These are phyloP conservation scores for Talaromyces sp. DNA, from an alignment of 2,329 filamentous ascomycete species.

Conservation along the genomic window DNA sequence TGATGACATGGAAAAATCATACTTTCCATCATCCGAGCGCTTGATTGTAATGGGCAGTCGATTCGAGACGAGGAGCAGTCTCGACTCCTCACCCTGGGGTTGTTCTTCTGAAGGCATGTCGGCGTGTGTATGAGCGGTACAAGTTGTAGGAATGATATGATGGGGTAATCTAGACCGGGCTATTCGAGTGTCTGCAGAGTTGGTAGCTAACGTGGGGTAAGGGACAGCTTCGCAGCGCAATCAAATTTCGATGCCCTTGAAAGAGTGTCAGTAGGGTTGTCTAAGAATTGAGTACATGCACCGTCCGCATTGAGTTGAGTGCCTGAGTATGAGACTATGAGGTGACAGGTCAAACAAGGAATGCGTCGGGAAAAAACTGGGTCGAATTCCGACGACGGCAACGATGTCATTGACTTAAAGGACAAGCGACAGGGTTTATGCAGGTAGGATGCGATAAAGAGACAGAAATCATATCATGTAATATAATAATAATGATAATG, in stretches of 20 bases:
- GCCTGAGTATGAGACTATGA: background rate
- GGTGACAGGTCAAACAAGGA: constrained; percentile 12
- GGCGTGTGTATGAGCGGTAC: constrained; percentile 5
- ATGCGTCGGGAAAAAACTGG: constrained; percentile 18
- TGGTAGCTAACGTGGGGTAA: constrained; percentile 1
- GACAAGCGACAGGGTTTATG: background rate
- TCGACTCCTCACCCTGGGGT: constrained; percentile 33
- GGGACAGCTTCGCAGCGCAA: background rate
- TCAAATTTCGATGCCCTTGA: background rate
- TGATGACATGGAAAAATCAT: constrained; percentile 93
- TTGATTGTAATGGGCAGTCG: constrained; percentile 96
- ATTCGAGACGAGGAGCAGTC: constrained; percentile 85
- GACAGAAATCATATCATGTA: too few species aligned
- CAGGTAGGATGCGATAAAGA: background rate
- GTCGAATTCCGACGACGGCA: background rate
- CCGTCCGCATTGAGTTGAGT: background rate
- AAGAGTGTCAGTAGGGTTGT: background rate
- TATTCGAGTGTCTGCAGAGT: background rate
- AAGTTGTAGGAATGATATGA: background rate
- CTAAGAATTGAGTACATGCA: background rate
- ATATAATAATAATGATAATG: background rate
- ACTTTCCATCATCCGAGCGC: constrained; percentile 83
- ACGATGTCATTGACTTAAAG: background rate
- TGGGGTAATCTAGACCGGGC: background rate
- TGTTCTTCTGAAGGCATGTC: constrained; percentile 38